Evolutionary conservation across 2,329 filamentous ascomycete genomes (phyloP).

Genomic region (Dryadomyces quercus-mongolicae): DNA sequence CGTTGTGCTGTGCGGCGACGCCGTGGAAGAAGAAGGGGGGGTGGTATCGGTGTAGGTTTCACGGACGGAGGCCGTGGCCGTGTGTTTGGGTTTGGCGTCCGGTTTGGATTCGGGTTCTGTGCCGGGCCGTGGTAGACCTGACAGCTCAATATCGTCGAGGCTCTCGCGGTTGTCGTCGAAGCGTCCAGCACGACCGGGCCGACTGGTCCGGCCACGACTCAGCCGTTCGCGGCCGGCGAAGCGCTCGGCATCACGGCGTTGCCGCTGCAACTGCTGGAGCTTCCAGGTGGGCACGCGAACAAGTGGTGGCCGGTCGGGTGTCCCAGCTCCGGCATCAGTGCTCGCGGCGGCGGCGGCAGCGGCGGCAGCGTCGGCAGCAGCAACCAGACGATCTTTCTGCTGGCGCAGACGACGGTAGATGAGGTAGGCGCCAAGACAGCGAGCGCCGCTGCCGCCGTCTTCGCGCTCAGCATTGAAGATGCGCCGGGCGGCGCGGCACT

Average conservation of each 20-base stretch:
- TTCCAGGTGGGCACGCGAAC: conserved; percentile 14
- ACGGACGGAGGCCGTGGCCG: neutral
- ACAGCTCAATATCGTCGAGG: conserved; percentile 6
- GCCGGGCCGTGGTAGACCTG: neutral
- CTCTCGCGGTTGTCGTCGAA: neutral
- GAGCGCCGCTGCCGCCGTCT: conserved; percentile 20
- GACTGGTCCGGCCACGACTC: conserved; percentile 5
- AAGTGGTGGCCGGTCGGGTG: neutral
- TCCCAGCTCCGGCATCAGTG: neutral
- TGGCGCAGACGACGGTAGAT: conserved; percentile 37
- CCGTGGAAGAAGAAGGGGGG: neutral
- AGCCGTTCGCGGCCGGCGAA: conserved; percentile 8
- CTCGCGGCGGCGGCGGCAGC: too few species aligned
- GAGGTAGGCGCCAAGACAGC: conserved; percentile 45
- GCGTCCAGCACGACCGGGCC: neutral
- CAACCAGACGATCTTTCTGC: conserved; percentile 17
- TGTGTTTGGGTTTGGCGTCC: neutral
- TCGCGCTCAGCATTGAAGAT: conserved; percentile 41
- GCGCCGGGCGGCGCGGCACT: conserved; percentile 43
- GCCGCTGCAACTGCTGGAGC: conserved; percentile 11
- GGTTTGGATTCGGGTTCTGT: neutral
- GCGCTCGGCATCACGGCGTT: conserved; percentile 5
- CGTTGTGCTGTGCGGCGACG: conserved; percentile 3
- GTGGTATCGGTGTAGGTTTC: neutral
- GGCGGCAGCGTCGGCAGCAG: neutral